Percentiles rank a stretch among this genome's conserved stretches.
Evolutionary conservation across 1,139 yeast genomes (phyloP).

Genomic region (Pichia sp.): DNA sequence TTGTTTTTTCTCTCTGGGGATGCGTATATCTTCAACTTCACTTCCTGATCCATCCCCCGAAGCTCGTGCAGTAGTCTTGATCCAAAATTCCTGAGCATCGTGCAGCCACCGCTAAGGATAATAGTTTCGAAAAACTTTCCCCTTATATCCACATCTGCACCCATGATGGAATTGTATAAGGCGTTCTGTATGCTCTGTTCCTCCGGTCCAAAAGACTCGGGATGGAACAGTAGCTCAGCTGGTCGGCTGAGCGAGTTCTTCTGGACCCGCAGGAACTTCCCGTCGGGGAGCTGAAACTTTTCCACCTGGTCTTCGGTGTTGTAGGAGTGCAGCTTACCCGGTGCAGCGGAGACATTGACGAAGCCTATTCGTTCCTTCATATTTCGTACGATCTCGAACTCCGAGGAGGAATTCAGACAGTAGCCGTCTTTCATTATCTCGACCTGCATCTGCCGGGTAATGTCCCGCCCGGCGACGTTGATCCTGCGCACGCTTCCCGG

Average conservation of each 20-base stretch:
- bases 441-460: conserved; percentile 68
- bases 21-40: conserved; percentile 77
- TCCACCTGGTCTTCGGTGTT: not conserved
- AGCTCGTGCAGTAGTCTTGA: conserved; percentile 72
- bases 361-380: conserved; percentile 75
- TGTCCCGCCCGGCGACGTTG: conserved; percentile 84
- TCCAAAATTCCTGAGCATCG: conserved; percentile 74
- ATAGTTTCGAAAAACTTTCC: conserved; percentile 65
- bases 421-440: conserved; percentile 63
- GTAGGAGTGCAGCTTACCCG: not conserved
- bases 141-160: conserved; percentile 76
- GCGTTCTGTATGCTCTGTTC: conserved; percentile 64
- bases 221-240: conserved; percentile 69
- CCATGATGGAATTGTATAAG: conserved; percentile 58
- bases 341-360: conserved; percentile 30
- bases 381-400: conserved; percentile 71
- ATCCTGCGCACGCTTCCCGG: conserved; percentile 69
- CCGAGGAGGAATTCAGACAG: conserved; percentile 62
- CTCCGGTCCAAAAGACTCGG: conserved; percentile 76
- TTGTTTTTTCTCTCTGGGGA: conserved; percentile 85
- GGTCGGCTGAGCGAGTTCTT: conserved; percentile 49
- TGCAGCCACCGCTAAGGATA: conserved; percentile 82
- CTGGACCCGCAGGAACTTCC: conserved; percentile 47
- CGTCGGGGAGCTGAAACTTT: conserved; percentile 74
- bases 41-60: conserved; percentile 45